phyloP scores from a whole-genome alignment of 495 filamentous ascomycete genomes.

The Penicillium bialowiezense region DNA sequence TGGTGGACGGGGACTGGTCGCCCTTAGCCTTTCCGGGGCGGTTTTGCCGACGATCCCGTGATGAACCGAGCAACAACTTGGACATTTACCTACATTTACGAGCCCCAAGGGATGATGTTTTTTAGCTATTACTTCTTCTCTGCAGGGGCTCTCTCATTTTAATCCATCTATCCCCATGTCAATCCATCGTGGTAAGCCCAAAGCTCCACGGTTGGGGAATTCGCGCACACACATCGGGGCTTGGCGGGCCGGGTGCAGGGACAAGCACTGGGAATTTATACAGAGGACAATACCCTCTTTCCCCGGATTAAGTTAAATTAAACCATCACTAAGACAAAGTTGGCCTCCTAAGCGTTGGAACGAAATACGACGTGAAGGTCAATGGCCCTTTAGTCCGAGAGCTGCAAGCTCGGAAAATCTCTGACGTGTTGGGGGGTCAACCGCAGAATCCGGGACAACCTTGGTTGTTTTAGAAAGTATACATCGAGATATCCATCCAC shows the following conservation, averaged over 20 bases:
- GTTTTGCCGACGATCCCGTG: constrained; percentile 52
- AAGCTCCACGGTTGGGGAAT: constrained; percentile 26
- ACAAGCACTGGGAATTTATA: neutral
- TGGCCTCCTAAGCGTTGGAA: neutral
- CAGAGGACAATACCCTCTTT: neutral
- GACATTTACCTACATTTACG: too few relatives aligned
- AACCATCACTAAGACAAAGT: neutral
- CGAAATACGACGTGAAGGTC: constrained; percentile 14
- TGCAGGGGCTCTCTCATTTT: too few relatives aligned
- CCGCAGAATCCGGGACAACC: constrained; percentile 9
- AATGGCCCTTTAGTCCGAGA: constrained; percentile 17
- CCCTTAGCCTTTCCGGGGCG: constrained; percentile 48
- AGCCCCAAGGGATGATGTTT: too few relatives aligned
- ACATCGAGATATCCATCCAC: too few relatives aligned
- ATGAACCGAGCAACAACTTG: constrained; percentile 45
- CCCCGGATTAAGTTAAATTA: neutral
- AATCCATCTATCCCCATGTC: too few relatives aligned
- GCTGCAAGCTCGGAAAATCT: constrained; percentile 27
- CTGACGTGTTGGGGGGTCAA: constrained; percentile 30
- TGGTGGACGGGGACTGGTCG: constrained; percentile 43
- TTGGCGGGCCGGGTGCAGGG: constrained; percentile 42
- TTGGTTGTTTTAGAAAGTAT: too few relatives aligned
- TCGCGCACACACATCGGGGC: constrained; percentile 39
- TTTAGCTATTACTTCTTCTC: too few relatives aligned
- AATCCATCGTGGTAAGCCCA: too few relatives aligned